Evolutionary conservation across 306 rosid species (phyloP), one percentile per base, ranked within the genome.

Genomic region (Oemleria cerasiformis): DNA sequence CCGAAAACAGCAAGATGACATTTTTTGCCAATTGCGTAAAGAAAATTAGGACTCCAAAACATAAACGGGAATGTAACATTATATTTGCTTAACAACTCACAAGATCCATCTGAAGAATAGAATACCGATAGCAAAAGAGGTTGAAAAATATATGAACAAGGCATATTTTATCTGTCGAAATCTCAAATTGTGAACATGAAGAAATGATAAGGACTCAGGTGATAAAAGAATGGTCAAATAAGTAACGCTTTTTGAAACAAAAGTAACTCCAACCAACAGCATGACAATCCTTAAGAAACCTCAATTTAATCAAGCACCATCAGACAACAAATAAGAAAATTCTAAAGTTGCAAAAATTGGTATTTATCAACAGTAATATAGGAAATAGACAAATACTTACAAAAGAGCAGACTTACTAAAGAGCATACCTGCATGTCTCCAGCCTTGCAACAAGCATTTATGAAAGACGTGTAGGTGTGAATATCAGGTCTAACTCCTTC

Each of bases 381-480:
- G 41, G 43, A 65, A 63, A 43, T 4, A 68, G 42, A 65, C 0
- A 19, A 13, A 16, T 13, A 65, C 39, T 44, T 17, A 58, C 39
- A 30, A 30, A 1, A 30, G 2, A 30, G 36, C 36, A 30, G 36
- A 30, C 3, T 30, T 30, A 30, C 36, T 53, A 25, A 45, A 68
- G 65, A 53, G 21, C 73, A 68, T 82, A 94, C 99, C 92, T 41
- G 87, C 95, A 94, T 87, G 79, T 91, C 99, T 73, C 99, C 99
- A 50, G 99, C 94, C 79, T 86, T 94, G 81, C 95, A 87, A 80
- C 96, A 86, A 82, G 99, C 95, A 78, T 89, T 94, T 74, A 94
- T 78, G 79, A 89, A 94, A 59, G 99, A 94, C 1, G 99, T 89
- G 88, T 94, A 94, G 25, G 97, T 86, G 69, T 89, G 99, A 62